These are phyloP conservation scores for Neotropicomus parvogracilis DNA, from an alignment of 1,284 basidiomycete species.

Conservation along the genomic window DNA sequence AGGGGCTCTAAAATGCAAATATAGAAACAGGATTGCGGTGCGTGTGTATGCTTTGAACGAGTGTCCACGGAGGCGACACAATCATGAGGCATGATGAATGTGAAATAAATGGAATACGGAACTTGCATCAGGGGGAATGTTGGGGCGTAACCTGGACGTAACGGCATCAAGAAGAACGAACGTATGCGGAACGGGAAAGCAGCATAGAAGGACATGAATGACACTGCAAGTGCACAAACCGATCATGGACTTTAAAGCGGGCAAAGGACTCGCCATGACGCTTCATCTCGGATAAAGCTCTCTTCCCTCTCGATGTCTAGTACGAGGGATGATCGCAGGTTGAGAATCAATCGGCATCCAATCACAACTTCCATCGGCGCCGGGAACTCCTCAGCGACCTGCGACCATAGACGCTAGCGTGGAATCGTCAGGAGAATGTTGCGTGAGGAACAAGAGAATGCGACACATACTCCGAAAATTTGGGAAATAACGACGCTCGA, in stretches of 20 bases:
- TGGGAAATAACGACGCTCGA: slow-evolving; percentile 7
- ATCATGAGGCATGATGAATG: too few species aligned
- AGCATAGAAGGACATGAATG: too few species aligned
- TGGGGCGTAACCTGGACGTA: too few species aligned
- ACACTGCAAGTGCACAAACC: not conserved
- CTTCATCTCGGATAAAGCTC: not conserved
- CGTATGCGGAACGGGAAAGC: too few species aligned
- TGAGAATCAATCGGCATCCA: slow-evolving; percentile 15
- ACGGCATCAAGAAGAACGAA: too few species aligned
- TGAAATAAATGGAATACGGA: too few species aligned
- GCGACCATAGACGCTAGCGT: slow-evolving; percentile 3
- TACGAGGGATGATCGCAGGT: slow-evolving; percentile 6
- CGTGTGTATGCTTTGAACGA: too few species aligned
- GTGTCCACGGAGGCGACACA: too few species aligned
- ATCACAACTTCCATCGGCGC: slow-evolving; percentile 7
- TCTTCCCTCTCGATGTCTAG: not conserved
- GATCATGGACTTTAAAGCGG: not conserved
- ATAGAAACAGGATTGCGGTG: too few species aligned
- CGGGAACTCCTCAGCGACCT: slow-evolving; percentile 9
- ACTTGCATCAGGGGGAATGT: too few species aligned
- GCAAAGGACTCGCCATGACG: not conserved
- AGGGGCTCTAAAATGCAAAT: too few species aligned
- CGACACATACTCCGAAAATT: slow-evolving; percentile 9
- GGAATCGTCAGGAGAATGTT: not conserved
- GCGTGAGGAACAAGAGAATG: not conserved